Evolutionary conservation across 1,284 basidiomycete species (phyloP).

Genomic region (Phlebopus sp.): DNA sequence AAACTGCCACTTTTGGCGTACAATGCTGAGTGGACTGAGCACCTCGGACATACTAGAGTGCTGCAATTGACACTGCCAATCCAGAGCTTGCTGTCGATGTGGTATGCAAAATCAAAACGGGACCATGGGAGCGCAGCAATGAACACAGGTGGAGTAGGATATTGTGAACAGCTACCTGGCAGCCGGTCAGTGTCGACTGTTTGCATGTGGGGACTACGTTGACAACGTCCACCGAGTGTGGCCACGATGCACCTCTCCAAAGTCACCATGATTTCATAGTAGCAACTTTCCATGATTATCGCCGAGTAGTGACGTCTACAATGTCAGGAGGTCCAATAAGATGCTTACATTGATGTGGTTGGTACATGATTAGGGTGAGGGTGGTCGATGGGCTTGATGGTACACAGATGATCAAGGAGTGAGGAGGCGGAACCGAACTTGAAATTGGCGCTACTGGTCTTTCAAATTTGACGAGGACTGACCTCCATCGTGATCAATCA

Average conservation of each 20-base stretch:
- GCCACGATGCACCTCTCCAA: not conserved
- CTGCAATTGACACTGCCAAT: not conserved
- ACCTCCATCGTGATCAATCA: too few species aligned
- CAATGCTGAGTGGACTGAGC: slow-evolving; percentile 10
- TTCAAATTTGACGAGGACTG: not conserved
- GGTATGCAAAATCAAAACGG: slow-evolving; percentile 1
- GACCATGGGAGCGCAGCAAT: not conserved
- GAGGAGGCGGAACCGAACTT: not conserved
- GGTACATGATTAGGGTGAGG: not conserved
- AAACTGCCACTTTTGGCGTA: slow-evolving; percentile 10
- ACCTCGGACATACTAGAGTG: slow-evolving; percentile 13
- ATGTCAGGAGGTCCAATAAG: not conserved
- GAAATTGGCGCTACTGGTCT: not conserved
- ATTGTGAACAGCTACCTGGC: not conserved
- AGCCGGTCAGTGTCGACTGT: slow-evolving; percentile 3
- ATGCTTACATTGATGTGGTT: not conserved
- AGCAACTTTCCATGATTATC: not conserved
- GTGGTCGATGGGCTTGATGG: not conserved
- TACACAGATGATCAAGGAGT: too few species aligned
- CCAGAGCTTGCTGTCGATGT: not conserved
- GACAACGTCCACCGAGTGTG: not conserved
- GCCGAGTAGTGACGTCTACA: not conserved
- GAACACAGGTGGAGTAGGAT: slow-evolving; percentile 12
- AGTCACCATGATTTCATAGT: not conserved
- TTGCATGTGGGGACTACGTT: not conserved